phyloP scores from a whole-genome alignment of 441 rosid species.

The Raphanus hybrid region DNA sequence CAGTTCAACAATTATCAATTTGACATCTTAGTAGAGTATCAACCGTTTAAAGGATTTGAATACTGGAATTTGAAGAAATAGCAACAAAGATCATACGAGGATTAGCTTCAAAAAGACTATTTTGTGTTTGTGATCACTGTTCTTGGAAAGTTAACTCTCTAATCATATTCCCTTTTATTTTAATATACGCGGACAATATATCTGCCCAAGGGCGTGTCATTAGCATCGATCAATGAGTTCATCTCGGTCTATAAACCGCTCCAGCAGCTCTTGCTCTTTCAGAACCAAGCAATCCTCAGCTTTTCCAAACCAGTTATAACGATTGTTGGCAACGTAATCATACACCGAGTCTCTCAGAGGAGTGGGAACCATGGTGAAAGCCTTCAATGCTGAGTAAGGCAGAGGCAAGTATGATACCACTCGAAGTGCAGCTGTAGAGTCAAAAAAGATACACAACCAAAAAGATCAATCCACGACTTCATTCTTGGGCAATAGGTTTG shows the following conservation, averaged over 20 bases:
- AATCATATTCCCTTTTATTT: background rate
- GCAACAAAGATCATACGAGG: background rate
- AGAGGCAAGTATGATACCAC: conserved; percentile 80
- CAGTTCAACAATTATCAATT: background rate
- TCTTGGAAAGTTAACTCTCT: background rate
- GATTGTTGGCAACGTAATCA: conserved; percentile 73
- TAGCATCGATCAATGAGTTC: conserved; percentile 51
- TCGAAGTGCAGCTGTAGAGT: conserved; percentile 78
- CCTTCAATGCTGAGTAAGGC: conserved; percentile 73
- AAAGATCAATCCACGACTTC: background rate
- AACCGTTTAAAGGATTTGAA: background rate
- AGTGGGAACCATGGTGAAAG: conserved; percentile 63
- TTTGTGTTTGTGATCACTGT: conserved; percentile 4
- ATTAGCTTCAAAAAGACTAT: conserved; percentile 10
- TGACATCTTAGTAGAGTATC: background rate
- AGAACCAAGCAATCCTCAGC: conserved; percentile 75
- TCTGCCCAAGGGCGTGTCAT: background rate
- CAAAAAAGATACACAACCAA: background rate
- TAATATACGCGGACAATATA: background rate
- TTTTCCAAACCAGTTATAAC: conserved; percentile 87
- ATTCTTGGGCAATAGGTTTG: background rate
- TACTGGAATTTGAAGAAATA: background rate
- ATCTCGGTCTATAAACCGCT: conserved; percentile 82
- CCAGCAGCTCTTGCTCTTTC: conserved; percentile 71
- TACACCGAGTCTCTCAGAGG: conserved; percentile 86